Evolutionary conservation across 768 basidiomycete genomes (phyloP).

Genomic region (Lactarius deliciosus): DNA sequence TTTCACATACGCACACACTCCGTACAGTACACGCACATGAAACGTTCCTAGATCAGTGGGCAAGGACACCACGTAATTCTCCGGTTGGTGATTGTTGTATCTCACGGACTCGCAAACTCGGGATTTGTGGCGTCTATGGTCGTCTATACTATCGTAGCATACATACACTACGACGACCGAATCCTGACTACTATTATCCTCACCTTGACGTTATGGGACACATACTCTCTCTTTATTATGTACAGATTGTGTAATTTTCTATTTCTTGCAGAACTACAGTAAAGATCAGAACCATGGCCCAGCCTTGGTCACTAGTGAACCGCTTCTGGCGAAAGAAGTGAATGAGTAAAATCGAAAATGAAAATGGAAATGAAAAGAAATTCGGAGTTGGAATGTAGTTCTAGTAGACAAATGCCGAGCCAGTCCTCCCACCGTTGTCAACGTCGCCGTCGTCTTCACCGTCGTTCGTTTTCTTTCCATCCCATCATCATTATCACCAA

Average conservation of each 20-base stretch:
- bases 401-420: constrained; percentile 18
- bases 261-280: not conserved
- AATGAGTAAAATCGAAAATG: not conserved
- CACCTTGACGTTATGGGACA: not conserved
- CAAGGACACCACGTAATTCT: constrained; percentile 13
- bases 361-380: not conserved
- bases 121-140: constrained; percentile 19
- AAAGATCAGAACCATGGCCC: not conserved
- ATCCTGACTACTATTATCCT: not conserved
- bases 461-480: not conserved
- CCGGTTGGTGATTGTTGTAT: constrained; percentile 7
- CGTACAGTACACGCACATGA: constrained; percentile 5
- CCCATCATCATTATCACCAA: not conserved
- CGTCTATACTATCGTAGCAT: constrained; percentile 5
- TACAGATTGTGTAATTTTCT: constrained; percentile 1
- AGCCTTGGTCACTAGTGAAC: too few relatives aligned
- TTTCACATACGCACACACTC: not conserved
- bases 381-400: constrained; percentile 22
- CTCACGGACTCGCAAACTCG: not conserved
- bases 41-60: constrained; percentile 12
- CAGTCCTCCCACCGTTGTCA: not conserved
- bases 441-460: not conserved
- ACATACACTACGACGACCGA: not conserved
- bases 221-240: constrained; percentile 10
- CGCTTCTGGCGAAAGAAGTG: too few relatives aligned